Evolutionary conservation across 1,139 yeast species (phyloP), one percentile per base, ranked within the genome.

Genomic region (Geotrichum siamense): DNA sequence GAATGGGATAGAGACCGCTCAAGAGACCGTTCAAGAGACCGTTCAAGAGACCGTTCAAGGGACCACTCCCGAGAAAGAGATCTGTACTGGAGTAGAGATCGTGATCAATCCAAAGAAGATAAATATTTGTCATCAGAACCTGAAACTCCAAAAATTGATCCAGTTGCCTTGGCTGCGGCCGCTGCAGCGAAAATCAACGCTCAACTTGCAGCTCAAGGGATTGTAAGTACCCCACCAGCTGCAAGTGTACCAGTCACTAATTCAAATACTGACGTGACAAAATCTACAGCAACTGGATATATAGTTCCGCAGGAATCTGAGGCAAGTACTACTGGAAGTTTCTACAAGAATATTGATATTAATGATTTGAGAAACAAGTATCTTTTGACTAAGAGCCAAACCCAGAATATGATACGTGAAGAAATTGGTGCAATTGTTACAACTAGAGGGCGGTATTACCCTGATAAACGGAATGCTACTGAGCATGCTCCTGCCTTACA

Each of bases 361-460:
- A 65, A 65, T 43, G 68, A 65, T 39, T 46, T 64, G 38, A 55
- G 67, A 19, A 66, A 64, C 55, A 59, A 65, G 41, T 66, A 64
- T 45, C 51, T 65, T 42, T 54, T 65, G 40, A 64, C 69, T 22
- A 65, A 65, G 47, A 61, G 54, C 10, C 55, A 59, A 19, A 64
- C 68, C 1, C 66, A 59, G 44, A 51, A 51, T 4, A 51, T 51
- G 45, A 63, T 64, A 31, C 48, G 52, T 32, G 49, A 55, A 12
- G 59, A 58, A 29, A 59, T 62, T 4, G 68, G 67, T 2, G 64
- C 65, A 27, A 55, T 51, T 12, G 61, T 65, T 10, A 54, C 58
- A 4, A 61, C 68, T 4, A 55, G 60, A 12, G 70, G 70, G 27
- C 52, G 64, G 39, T 65, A 65, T 48, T 65, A 61, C 38, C 69